Percentiles rank a stretch among this genome's conserved stretches.
Conservation (phyloP, 2,329 filamentous ascomycete genomes). For the Ophiostoma perfectum region DNA sequence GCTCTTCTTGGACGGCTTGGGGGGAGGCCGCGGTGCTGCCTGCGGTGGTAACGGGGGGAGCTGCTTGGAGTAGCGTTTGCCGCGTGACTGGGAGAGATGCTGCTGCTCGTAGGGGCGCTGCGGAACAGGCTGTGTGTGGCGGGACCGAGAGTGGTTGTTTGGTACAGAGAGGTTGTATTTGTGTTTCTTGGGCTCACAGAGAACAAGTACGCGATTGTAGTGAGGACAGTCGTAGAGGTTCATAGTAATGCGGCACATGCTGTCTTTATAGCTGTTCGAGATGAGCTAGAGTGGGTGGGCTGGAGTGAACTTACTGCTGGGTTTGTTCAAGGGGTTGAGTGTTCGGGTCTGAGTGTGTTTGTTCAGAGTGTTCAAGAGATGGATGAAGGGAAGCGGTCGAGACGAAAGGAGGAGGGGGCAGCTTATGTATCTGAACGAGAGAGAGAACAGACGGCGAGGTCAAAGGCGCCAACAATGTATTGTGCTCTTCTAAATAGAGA, state of each 20-base stretch:
- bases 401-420: not conserved
- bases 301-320: not conserved
- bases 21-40: not conserved
- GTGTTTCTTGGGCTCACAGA: not conserved
- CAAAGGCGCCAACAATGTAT: too few relatives aligned
- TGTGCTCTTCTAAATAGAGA: not conserved
- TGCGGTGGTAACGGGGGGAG: not conserved
- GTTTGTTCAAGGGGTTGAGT: not conserved
- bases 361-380: not conserved
- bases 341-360: not conserved
- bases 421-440: not conserved
- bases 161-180: not conserved
- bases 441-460: not conserved
- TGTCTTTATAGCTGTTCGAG: not conserved
- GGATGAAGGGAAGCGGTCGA: not conserved
- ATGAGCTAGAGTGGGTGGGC: not conserved
- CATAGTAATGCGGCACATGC: constrained; percentile 4
- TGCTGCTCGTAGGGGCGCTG: not conserved
- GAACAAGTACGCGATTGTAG: constrained; percentile 4
- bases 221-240: constrained; percentile 5
- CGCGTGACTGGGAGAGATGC: not conserved
- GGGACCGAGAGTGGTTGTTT: not conserved
- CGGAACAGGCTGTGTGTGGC: not conserved
- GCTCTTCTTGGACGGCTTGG: not conserved
- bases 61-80: constrained; percentile 2